Evolutionary conservation across 2,329 filamentous ascomycete genomes (phyloP).

Genomic region (Fusarium aywerte): DNA sequence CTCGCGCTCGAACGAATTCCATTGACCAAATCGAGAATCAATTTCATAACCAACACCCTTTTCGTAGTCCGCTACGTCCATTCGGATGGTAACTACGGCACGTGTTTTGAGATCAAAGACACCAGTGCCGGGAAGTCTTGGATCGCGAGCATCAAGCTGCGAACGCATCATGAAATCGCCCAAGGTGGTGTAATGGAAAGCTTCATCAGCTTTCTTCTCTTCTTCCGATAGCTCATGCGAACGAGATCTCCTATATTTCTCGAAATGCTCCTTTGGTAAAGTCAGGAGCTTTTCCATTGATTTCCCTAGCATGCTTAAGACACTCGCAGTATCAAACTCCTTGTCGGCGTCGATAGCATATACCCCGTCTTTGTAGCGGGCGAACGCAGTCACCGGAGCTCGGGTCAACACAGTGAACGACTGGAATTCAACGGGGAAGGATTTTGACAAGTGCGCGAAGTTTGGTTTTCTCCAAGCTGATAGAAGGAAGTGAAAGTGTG

Average conservation of each 20-base stretch:
- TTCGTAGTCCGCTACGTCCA: constrained; percentile 79
- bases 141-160: constrained; percentile 90
- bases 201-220: constrained; percentile 76
- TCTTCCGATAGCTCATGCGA: constrained; percentile 76
- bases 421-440: constrained; percentile 69
- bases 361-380: constrained; percentile 82
- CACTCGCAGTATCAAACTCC: constrained; percentile 83
- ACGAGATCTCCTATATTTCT: constrained; percentile 79
- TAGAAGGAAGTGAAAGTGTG: constrained; percentile 92
- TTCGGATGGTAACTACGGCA: constrained; percentile 89
- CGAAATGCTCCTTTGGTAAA: constrained; percentile 81
- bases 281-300: constrained; percentile 97
- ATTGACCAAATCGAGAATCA: constrained; percentile 76
- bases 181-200: constrained; percentile 87
- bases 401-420: constrained; percentile 79
- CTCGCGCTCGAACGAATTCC: constrained; percentile 93
- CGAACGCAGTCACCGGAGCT: constrained; percentile 81
- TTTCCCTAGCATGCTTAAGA: constrained; percentile 91
- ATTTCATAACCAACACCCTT: constrained; percentile 90
- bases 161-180: constrained; percentile 94
- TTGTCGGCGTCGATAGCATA: constrained; percentile 98
- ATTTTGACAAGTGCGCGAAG: constrained; percentile 71
- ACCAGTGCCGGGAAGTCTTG: constrained; percentile 85
- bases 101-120: constrained; percentile 98
- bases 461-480: constrained; percentile 84